Percentiles rank a stretch among this genome's conserved stretches.
Evolutionary conservation across 352 stramenopile genomes (phyloP).

Genomic region (Globisporangium emineosum): DNA sequence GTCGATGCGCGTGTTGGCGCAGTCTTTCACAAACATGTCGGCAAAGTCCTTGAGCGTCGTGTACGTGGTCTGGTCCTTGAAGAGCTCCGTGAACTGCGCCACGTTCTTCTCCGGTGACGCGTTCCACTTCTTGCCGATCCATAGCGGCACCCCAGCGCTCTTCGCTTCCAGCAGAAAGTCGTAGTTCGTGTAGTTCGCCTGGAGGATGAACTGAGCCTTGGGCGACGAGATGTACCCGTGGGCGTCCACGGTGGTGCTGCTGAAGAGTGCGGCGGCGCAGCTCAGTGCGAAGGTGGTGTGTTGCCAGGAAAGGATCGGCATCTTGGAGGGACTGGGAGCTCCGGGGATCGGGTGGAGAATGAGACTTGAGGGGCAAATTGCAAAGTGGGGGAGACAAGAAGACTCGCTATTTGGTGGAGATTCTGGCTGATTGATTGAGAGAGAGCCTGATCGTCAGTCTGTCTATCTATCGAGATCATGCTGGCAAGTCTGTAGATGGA

Average conservation of each 20-base stretch:
- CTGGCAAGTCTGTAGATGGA: neutral
- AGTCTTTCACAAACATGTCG: conserved; percentile 27
- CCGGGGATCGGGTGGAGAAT: neutral
- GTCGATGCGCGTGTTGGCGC: conserved; percentile 27
- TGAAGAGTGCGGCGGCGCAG: neutral
- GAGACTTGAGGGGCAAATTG: neutral
- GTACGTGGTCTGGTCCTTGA: conserved; percentile 11
- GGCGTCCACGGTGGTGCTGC: neutral
- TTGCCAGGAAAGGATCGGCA: neutral
- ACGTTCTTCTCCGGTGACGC: conserved; percentile 3
- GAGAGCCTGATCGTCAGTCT: neutral
- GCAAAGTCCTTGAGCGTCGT: conserved; percentile 29
- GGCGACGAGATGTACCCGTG: conserved; percentile 9
- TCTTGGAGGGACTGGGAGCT: neutral
- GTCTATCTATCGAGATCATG: no score
- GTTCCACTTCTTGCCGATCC: conserved; percentile 20
- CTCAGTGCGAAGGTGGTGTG: neutral
- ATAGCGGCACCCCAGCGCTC: neutral
- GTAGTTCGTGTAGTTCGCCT: neutral
- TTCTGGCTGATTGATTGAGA: neutral
- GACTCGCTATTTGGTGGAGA: neutral
- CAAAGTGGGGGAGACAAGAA: neutral
- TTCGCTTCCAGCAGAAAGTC: conserved; percentile 1
- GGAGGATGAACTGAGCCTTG: neutral
- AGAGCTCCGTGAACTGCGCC: neutral